These are phyloP conservation scores for Blastobotrys buckinghamii DNA, from an alignment of 1,139 yeast species.

Conservation along the genomic window DNA sequence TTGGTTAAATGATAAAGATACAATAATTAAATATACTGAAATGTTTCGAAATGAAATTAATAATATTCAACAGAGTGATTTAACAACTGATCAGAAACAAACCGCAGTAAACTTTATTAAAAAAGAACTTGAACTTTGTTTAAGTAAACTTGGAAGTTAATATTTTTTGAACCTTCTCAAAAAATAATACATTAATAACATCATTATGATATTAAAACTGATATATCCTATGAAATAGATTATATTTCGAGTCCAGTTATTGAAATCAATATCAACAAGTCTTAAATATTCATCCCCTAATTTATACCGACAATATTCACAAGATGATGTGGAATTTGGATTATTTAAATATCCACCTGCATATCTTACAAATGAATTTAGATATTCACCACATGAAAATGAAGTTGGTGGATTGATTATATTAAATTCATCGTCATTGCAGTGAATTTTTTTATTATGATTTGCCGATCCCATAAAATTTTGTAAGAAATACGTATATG, in stretches of 20 bases:
- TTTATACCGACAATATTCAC: conserved; percentile 52
- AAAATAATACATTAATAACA: conserved; percentile 38
- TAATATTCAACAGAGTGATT: background rate
- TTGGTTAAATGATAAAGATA: background rate
- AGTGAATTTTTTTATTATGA: conserved; percentile 51
- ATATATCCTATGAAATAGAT: conserved; percentile 48
- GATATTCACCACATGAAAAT: conserved; percentile 51
- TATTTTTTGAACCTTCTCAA: conserved; percentile 23
- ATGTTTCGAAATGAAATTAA: background rate
- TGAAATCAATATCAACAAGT: conserved; percentile 40
- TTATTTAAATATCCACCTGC: conserved; percentile 49
- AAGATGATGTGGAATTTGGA: conserved; percentile 45
- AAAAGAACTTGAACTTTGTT: conserved; percentile 1
- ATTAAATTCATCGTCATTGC: conserved; percentile 45
- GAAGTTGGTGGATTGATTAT: conserved; percentile 54
- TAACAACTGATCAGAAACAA: background rate
- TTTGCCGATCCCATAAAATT: conserved; percentile 45
- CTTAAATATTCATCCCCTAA: conserved; percentile 50
- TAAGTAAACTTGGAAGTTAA: background rate
- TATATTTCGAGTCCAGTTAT: conserved; percentile 51
- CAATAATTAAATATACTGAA: background rate
- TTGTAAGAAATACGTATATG: conserved; percentile 59
- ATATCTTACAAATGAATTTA: conserved; percentile 32
- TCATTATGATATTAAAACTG: conserved; percentile 41
- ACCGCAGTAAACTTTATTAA: background rate